Evolutionary conservation across 768 basidiomycete genomes (phyloP).

Genomic region (Gymnopilus junonius): DNA sequence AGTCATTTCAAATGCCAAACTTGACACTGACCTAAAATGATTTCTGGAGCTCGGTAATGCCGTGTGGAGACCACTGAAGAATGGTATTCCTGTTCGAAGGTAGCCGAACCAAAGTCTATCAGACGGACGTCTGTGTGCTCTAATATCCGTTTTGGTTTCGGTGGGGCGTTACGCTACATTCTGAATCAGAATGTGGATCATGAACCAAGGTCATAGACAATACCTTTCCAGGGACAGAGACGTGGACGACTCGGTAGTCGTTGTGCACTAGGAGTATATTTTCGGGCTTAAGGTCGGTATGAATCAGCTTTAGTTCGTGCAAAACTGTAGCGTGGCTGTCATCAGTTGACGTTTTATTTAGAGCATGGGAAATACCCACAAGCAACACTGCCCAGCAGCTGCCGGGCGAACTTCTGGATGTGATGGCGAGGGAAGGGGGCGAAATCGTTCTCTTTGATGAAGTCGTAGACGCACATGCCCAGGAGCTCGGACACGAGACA

Average conservation of each 20-base stretch:
- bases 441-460: slow-evolving; percentile 97
- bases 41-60: slow-evolving; percentile 98
- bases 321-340: slow-evolving; percentile 61
- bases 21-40: slow-evolving; percentile 83
- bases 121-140: slow-evolving; percentile 90
- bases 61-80: slow-evolving; percentile 97
- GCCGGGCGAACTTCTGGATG: slow-evolving; percentile 94
- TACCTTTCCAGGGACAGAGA: slow-evolving; percentile 73
- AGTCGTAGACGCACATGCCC: slow-evolving; percentile 98
- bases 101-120: slow-evolving; percentile 98
- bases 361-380: slow-evolving; percentile 58
- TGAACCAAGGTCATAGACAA: slow-evolving; percentile 8
- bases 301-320: slow-evolving; percentile 88
- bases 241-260: slow-evolving; percentile 64
- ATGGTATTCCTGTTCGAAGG: slow-evolving; percentile 97
- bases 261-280: slow-evolving; percentile 95
- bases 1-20: not conserved
- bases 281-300: slow-evolving; percentile 99
- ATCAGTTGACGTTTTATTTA: slow-evolving; percentile 11
- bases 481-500: slow-evolving; percentile 95
- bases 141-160: slow-evolving; percentile 78
- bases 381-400: slow-evolving; percentile 89
- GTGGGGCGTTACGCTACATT: slow-evolving; percentile 62
- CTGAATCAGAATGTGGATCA: slow-evolving; percentile 17
- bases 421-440: slow-evolving; percentile 95